Evolutionary conservation across 495 filamentous ascomycete genomes (phyloP).

Genomic region (Penicillium fimorum): DNA sequence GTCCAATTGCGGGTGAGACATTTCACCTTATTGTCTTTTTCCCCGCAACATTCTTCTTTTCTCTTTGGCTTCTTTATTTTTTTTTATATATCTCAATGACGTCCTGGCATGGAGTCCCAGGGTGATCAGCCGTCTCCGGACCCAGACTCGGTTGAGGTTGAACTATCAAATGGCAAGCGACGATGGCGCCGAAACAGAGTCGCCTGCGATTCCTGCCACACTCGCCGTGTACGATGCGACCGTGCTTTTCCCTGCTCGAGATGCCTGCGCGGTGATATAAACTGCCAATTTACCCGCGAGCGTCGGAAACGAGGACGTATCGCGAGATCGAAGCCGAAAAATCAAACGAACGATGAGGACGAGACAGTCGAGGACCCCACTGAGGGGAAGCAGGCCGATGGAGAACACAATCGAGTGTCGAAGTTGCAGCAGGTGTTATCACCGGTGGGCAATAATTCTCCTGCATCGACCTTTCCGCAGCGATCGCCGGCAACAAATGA

Average conservation of each 20-base stretch:
- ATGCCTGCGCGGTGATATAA: constrained; percentile 44
- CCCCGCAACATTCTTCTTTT: constrained; percentile 8
- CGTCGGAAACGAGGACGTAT: constrained; percentile 48
- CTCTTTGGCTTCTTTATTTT: constrained; percentile 1
- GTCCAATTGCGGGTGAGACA: constrained; percentile 8
- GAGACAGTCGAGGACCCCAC: background rate
- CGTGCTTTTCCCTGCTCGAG: constrained; percentile 48
- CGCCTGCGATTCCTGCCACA: constrained; percentile 48
- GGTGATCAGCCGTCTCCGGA: constrained; percentile 26
- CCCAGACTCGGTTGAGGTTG: constrained; percentile 29
- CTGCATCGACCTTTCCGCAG: constrained; percentile 27
- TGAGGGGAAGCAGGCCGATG: constrained; percentile 14
- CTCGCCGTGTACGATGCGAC: constrained; percentile 49
- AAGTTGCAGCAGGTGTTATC: constrained; percentile 17
- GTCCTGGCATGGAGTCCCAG: constrained; percentile 41
- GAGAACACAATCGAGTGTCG: constrained; percentile 12
- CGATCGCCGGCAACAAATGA: constrained; percentile 38
- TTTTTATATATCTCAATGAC: constrained; percentile 19
- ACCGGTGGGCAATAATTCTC: constrained; percentile 30
- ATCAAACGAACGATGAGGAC: background rate
- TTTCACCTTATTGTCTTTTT: constrained; percentile 5
- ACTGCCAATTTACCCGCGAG: constrained; percentile 47
- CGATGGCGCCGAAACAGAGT: constrained; percentile 49
- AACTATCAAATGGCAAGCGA: constrained; percentile 39
- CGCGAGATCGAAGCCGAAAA: constrained; percentile 29